Evolutionary conservation across 2,329 filamentous ascomycete species (phyloP).

Genomic region (Aspergillus ibericus): DNA sequence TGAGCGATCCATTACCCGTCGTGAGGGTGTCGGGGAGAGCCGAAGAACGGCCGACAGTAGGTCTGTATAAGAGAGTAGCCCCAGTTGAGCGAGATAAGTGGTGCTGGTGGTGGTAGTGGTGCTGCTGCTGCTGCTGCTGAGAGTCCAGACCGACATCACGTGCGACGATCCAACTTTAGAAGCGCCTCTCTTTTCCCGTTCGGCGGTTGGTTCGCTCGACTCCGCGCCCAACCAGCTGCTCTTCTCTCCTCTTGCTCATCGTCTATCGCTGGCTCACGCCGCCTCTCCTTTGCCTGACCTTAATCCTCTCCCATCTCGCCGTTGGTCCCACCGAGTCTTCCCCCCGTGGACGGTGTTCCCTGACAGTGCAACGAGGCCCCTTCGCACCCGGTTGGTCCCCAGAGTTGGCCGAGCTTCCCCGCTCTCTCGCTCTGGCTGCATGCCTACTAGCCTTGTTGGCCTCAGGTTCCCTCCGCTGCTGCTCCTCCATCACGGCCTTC

Average conservation of each 20-base stretch:
- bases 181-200: conserved; percentile 12
- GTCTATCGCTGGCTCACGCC: neutral
- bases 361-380: neutral
- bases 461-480: conserved; percentile 5
- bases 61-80: neutral
- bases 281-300: neutral
- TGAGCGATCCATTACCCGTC: neutral
- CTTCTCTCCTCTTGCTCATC: neutral
- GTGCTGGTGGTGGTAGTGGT: too few relatives aligned
- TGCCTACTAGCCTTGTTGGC: conserved; percentile 10
- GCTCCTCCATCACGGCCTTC: neutral
- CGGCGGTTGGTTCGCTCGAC: conserved; percentile 5
- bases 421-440: conserved; percentile 11
- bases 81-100: too few relatives aligned
- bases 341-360: neutral
- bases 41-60: neutral
- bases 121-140: neutral
- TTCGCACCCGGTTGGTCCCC: neutral
- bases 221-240: conserved; percentile 10
- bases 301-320: neutral
- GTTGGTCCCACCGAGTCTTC: neutral
- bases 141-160: conserved; percentile 24
- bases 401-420: conserved; percentile 16
- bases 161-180: conserved; percentile 18
- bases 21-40: neutral